Evolutionary conservation across 2,329 filamentous ascomycete species (phyloP), one percentile per base, ranked within the genome.

Genomic region (Penicillium sp.): DNA sequence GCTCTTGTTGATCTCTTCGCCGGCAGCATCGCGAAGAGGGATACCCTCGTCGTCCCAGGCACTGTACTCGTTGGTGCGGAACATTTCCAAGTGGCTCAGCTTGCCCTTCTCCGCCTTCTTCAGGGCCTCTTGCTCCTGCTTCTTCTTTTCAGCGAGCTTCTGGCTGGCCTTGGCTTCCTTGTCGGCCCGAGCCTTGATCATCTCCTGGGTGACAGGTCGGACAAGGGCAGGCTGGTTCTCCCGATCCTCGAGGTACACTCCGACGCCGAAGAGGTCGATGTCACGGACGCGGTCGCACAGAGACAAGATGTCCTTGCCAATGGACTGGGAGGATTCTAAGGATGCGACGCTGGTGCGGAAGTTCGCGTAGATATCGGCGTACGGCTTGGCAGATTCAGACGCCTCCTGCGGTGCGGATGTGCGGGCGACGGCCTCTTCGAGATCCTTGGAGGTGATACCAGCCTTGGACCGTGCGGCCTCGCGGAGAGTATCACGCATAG

Each of bases 201-300:
- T 77, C 43, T 83, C 81, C 39, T 79, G 78, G 4, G 86, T 85
- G 5, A 89, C 79, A 1, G 85, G 86, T 16, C 86, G 82, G 57
- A 96, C 87, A 31, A 96, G 81, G 0, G 91, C 91, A 0, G 85
- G 87, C 68, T 83, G 83, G 59, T 75, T 76, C 22, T 85, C 81
- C 47, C 91, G 85, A 67, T 97, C 92, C 68, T 97, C 92, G 1
- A 97, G 85, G 67, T 95, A 95, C 54, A 97, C 88, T 36, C 88
- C 90, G 0, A 95, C 78, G 54, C 92, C 86, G 65, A 90, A 92
- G 10, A 97, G 84, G 53, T 92, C 86, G 9, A 85, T 81, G 70
- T 97, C 90, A 49, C 92, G 89, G 42, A 97, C 84, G 16, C 83
- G 81, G 69, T 96, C 93, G 61, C 89, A 94, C 44, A 96, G 82